A percentile compares a stretch with the other conserved stretches of the same genome.
Evolutionary conservation across 768 basidiomycete genomes (phyloP).

Genomic region (Tylopilus felleus): DNA sequence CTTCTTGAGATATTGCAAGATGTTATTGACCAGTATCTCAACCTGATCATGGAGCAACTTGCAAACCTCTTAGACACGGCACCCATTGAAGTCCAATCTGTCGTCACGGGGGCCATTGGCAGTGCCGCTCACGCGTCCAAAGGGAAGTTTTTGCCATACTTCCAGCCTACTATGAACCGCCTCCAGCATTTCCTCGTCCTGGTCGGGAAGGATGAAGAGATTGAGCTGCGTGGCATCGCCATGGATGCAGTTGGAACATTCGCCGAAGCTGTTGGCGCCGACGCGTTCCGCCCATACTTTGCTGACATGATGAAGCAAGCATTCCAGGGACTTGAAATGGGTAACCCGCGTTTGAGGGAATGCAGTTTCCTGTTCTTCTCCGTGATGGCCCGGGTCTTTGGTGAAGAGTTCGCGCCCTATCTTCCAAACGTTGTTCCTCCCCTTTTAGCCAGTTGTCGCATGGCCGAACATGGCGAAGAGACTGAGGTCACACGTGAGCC

Average conservation of each 20-base stretch:
- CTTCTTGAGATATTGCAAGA: conserved; percentile 93
- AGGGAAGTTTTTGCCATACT: conserved; percentile 88
- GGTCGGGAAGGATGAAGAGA: conserved; percentile 85
- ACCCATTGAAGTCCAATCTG: conserved; percentile 83
- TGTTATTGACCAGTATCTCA: conserved; percentile 86
- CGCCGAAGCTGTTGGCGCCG: conserved; percentile 93
- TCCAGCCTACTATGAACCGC: conserved; percentile 84
- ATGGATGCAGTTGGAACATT: conserved; percentile 99
- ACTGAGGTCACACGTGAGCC: conserved; percentile 40
- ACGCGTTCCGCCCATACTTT: conserved; percentile 93
- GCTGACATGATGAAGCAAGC: conserved; percentile 94
- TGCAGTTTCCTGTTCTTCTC: conserved; percentile 98
- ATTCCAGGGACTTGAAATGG: conserved; percentile 84
- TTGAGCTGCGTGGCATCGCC: conserved; percentile 91
- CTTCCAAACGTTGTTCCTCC: conserved; percentile 83
- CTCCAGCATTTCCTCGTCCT: conserved; percentile 87
- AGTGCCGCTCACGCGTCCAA: conserved; percentile 97
- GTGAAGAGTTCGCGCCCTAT: conserved; percentile 88
- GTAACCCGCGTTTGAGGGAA: conserved; percentile 84
- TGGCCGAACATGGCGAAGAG: conserved; percentile 75
- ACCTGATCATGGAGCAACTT: conserved; percentile 92
- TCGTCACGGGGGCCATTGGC: conserved; percentile 96
- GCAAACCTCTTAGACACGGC: conserved; percentile 82
- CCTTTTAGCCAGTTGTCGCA: conserved; percentile 77
- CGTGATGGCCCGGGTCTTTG: conserved; percentile 96